phyloP scores from a whole-genome alignment of 2,329 filamentous ascomycete genomes.

The Cadophora luteo-olivacea region DNA sequence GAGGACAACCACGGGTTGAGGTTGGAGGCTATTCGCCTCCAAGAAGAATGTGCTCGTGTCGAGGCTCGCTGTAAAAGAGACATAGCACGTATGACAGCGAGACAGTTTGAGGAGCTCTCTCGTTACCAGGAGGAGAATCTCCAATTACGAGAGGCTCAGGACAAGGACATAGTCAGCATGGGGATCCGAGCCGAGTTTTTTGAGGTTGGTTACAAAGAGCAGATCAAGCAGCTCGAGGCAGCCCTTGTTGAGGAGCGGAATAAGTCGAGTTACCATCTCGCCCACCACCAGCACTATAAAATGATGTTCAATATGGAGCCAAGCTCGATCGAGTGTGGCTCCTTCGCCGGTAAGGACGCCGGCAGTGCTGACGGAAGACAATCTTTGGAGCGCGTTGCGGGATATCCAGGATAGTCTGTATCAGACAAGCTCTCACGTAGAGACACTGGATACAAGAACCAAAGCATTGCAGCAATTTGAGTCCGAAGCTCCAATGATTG shows the following conservation, averaged over 20 bases:
- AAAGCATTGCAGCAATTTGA: not conserved
- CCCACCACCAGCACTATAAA: not conserved
- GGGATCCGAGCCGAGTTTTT: not conserved
- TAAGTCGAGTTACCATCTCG: not conserved
- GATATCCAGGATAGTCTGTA: not conserved
- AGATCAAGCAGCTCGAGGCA: not conserved
- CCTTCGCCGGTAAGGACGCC: not conserved
- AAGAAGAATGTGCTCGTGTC: not conserved
- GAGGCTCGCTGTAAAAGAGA: not conserved
- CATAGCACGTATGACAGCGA: not conserved
- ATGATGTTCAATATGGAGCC: not conserved
- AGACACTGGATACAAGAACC: not conserved
- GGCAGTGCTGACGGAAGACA: not conserved
- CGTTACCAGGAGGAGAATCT: not conserved
- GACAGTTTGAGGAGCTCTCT: not conserved
- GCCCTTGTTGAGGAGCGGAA: not conserved
- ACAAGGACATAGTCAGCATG: not conserved
- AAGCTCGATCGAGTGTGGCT: not conserved
- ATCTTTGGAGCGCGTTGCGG: not conserved
- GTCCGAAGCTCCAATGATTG: not conserved
- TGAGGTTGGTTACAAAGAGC: not conserved
- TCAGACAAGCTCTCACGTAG: not conserved
- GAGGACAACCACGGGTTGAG: not conserved
- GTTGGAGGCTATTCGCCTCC: not conserved
- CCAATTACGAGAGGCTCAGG: not conserved